A percentile compares a stretch with the other conserved stretches of the same genome.
These are phyloP conservation scores for Ascoidea asiatica DNA, from an alignment of 805 yeast genomes.

Conservation along the genomic window DNA sequence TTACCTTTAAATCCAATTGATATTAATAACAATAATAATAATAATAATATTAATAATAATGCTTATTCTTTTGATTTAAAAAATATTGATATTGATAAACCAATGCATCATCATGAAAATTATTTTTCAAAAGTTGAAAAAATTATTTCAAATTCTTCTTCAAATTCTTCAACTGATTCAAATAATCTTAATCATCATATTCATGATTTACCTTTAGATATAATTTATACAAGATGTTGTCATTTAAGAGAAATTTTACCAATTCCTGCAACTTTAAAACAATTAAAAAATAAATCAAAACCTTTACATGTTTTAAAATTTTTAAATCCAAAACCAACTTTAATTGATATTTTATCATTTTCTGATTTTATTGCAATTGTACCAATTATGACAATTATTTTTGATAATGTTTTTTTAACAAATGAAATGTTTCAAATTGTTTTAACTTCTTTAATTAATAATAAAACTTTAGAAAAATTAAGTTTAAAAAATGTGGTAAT, in stretches of 20 bases:
- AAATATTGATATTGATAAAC: conserved; percentile 51
- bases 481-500: conserved; percentile 71
- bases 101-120: conserved; percentile 48
- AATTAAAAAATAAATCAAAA: conserved; percentile 56
- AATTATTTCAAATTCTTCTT: too few species aligned
- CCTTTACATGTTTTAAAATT: conserved; percentile 70
- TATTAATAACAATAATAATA: too few species aligned
- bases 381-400: conserved; percentile 60
- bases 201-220: conserved; percentile 29
- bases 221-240: conserved; percentile 82
- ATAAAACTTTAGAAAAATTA: conserved; percentile 54
- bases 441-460: conserved; percentile 55
- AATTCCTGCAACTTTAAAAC: conserved; percentile 78
- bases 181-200: background rate
- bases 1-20: too few species aligned
- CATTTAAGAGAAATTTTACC: conserved; percentile 87
- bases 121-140: conserved; percentile 27
- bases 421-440: conserved; percentile 64
- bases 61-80: conserved; percentile 11
- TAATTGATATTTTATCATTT: conserved; percentile 77
- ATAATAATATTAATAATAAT: conserved; percentile 10
- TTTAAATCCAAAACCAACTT: conserved; percentile 77
- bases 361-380: conserved; percentile 81
- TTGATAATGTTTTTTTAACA: conserved; percentile 71
- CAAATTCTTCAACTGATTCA: conserved; percentile 9